Evolutionary conservation across 2,329 filamentous ascomycete genomes (phyloP), one percentile per base, ranked within the genome.

Genomic region (Furcasterigmium sp.): DNA sequence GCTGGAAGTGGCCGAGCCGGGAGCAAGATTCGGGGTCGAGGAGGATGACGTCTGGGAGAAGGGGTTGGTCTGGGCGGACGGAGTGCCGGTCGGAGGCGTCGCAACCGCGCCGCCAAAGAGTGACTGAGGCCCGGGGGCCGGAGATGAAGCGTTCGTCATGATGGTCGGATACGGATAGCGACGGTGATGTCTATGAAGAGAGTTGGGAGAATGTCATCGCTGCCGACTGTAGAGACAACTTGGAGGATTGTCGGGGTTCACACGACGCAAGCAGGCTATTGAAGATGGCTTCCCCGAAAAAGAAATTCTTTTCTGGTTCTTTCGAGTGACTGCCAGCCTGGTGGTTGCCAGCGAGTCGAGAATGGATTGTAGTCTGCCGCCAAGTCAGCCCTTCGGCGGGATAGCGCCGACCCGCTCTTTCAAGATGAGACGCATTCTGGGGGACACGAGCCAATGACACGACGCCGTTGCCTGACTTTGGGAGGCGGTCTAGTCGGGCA

Each of bases 1-100:
- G 15, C 72, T 75, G n/a, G 79, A 78, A 39, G 76, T 65, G 48
- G 67, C 67, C 20, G 73, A 74, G 29, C 66, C 64, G 10, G 73
- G 74, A 39, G 72, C 72, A 39, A 67, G 54, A 47, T 60, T 67
- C 23, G 15, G 50, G 47, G 32, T 58, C 53, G 58, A 52, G 61
- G 63, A 53, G 54, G 62, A 47, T 23, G 56, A 53, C 36, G 54
- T 47, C 15, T 60, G 51, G 8, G 56, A 26, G 23, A 26, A 26
- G 8, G 49, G 37, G 9, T 53, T 45, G 7, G 52, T 43, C 18
- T 52, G 52, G 48, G 54, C 45, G 43, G 58, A 54, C 37, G 64
- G 60, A 46, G 64, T 64, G 44, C 72, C 73, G 55, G 76, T 78
- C 51, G 69, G 74, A 53, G 59, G 58, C 48, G 60, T 53, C 49